Base-by-base conservation (phyloP, 768 basidiomycete genomes). In the Dioszegia crocea region DNA sequence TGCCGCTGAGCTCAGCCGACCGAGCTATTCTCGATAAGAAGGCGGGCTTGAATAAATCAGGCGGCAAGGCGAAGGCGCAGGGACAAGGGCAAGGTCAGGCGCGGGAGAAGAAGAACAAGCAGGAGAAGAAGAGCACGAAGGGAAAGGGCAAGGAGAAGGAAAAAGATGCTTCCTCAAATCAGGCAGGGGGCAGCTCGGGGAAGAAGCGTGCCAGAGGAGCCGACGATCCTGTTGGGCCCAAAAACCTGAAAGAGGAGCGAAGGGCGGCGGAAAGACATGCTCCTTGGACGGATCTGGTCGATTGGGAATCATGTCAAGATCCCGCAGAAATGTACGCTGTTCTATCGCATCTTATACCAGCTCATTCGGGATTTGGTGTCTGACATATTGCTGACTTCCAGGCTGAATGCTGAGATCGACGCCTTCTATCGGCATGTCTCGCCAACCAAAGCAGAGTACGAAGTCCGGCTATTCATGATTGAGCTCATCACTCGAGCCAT, bases 401-500 rank as follows among this genome's bases (percentile, higher is more conserved):
- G 94, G 83, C 76, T 98, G 56, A 89, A 96, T 69, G 78, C 80
- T 16, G 96, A 99, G 76, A 88, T 96, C 4, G 81, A 84, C 56
- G 86, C 91, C 0, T 97, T 91, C 69, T 84, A 87, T 21, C 78
- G 83, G 4, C 96, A 89, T 82, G 89, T 98, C 76, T 88, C 88
- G 0, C 93, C 96, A 0, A 86, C 88, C 0, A 83, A 83, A 2
- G 80, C 83, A 16, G 96, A 99, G 71, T 88, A 94, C 73, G 90
- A 91, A 73, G 80, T 91, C 31, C 85, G 94, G 46, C 80, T 85
- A 17, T 82, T 88, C 33, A 80, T 88, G 8, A 85, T 97, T 19
- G 74, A 81, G 21, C 80, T 85, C 33, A 88, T 98, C 57, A 81
- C 85, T 0, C 80, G 81, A 17, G 84, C 85, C 1, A 81, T 98